phyloP scores from a whole-genome alignment of 2,329 filamentous ascomycete genomes.

The Colletotrichum shisoi region DNA sequence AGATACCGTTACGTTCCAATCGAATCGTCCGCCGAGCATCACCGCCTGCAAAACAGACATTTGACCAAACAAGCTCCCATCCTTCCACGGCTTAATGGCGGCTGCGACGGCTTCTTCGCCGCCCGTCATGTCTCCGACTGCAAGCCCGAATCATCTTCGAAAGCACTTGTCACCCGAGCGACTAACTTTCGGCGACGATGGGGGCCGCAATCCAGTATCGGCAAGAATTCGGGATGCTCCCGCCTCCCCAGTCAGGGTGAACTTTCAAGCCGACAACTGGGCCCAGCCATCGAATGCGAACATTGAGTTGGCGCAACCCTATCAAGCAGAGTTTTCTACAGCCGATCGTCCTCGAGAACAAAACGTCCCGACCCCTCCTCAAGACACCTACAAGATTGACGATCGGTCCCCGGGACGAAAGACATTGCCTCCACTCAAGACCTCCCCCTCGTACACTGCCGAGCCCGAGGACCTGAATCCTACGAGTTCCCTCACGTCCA shows the following conservation, averaged over 20 bases:
- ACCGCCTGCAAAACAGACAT: background rate
- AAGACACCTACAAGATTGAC: slow-evolving; percentile 45
- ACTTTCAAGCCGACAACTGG: slow-evolving; percentile 63
- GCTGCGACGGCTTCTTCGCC: slow-evolving; percentile 42
- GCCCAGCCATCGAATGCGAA: slow-evolving; percentile 60
- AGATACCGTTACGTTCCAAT: background rate
- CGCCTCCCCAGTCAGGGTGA: slow-evolving; percentile 64
- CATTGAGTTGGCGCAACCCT: slow-evolving; percentile 55
- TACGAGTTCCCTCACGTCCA: slow-evolving; percentile 17
- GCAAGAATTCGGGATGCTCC: slow-evolving; percentile 61
- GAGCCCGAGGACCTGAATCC: slow-evolving; percentile 23
- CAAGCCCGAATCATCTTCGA: slow-evolving; percentile 44
- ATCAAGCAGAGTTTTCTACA: slow-evolving; percentile 43
- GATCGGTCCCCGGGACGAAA: slow-evolving; percentile 30
- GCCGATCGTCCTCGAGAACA: slow-evolving; percentile 45
- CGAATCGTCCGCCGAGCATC: background rate
- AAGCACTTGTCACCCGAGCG: slow-evolving; percentile 48
- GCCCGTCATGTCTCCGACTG: slow-evolving; percentile 46
- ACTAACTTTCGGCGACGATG: slow-evolving; percentile 44
- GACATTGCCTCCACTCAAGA: slow-evolving; percentile 34
- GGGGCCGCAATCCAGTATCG: slow-evolving; percentile 49
- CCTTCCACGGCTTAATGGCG: slow-evolving; percentile 25
- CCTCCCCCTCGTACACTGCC: slow-evolving; percentile 24
- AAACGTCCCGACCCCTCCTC: slow-evolving; percentile 50
- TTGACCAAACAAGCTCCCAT: background rate